These are phyloP conservation scores for Acanthamoeba lugdunensis DNA, from an alignment of 208 protist species.

Conservation along the genomic window DNA sequence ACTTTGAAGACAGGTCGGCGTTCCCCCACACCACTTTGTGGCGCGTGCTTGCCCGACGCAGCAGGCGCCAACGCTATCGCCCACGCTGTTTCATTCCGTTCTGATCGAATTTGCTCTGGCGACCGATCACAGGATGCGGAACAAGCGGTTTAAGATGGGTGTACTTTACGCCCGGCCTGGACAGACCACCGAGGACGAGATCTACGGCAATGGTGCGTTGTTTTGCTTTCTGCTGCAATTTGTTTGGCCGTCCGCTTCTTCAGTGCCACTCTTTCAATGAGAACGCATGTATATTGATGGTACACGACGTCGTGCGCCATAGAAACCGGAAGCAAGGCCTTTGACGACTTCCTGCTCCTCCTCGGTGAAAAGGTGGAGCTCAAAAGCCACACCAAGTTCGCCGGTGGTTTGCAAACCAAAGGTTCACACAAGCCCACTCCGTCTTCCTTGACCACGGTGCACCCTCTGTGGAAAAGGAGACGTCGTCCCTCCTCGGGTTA, in stretches of 20 bases:
- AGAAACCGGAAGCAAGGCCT: constrained; percentile 50
- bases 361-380: constrained; percentile 4
- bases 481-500: too few relatives aligned
- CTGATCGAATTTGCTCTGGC: neutral
- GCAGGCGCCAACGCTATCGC: too few relatives aligned
- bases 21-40: too few relatives aligned
- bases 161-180: constrained; percentile 6
- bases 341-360: constrained; percentile 21
- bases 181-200: constrained; percentile 46
- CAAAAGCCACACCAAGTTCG: neutral
- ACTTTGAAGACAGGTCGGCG: neutral
- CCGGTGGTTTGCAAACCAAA: neutral
- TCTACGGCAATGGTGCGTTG: constrained; percentile 27
- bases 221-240: neutral
- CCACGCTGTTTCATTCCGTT: neutral
- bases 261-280: too few relatives aligned
- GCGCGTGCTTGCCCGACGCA: too few relatives aligned
- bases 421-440: too few relatives aligned
- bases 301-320: neutral
- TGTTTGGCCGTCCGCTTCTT: neutral
- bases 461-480: too few relatives aligned
- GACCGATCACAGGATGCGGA: constrained; percentile 1
- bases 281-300: neutral
- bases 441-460: neutral
- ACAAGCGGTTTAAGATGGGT: constrained; percentile 36